These are phyloP conservation scores for Pythium monospermum DNA, from an alignment of 352 stramenopile species.

Conservation along the genomic window DNA sequence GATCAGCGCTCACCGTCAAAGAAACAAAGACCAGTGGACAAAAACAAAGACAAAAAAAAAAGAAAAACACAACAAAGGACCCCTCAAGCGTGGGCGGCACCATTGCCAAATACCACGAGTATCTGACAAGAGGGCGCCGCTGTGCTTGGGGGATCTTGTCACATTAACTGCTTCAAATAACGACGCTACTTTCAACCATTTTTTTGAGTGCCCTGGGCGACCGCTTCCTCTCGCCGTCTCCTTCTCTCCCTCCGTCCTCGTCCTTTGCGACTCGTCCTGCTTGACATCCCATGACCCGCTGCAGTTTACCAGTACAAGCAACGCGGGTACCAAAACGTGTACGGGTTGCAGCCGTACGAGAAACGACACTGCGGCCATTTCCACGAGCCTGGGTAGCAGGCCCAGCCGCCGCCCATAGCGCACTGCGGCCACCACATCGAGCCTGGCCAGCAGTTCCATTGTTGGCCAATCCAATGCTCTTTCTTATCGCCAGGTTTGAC, in stretches of 20 bases:
- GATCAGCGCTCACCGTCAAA: no score
- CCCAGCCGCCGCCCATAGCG: conserved; percentile 11
- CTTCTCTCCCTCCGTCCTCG: neutral
- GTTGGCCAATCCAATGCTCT: conserved; percentile 1
- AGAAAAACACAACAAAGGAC: no score
- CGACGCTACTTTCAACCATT: no score
- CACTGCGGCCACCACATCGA: conserved; percentile 19
- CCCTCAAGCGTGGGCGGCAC: no score
- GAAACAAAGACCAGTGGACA: no score
- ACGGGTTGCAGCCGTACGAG: conserved; percentile 2
- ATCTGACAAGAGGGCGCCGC: no score
- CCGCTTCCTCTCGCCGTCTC: no score
- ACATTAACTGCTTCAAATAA: no score
- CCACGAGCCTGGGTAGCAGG: conserved; percentile 18
- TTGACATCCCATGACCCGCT: neutral
- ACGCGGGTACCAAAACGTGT: conserved; percentile 7
- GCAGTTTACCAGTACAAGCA: conserved; percentile 9
- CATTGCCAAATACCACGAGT: no score
- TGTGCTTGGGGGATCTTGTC: no score
- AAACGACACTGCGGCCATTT: conserved; percentile 5
- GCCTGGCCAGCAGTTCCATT: conserved; percentile 11
- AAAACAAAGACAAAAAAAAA: no score
- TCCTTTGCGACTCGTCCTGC: neutral
- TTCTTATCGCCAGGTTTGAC: neutral
- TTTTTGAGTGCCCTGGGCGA: no score